Conservation (phyloP, 768 basidiomycete species). For the Asterophora parasitica region DNA sequence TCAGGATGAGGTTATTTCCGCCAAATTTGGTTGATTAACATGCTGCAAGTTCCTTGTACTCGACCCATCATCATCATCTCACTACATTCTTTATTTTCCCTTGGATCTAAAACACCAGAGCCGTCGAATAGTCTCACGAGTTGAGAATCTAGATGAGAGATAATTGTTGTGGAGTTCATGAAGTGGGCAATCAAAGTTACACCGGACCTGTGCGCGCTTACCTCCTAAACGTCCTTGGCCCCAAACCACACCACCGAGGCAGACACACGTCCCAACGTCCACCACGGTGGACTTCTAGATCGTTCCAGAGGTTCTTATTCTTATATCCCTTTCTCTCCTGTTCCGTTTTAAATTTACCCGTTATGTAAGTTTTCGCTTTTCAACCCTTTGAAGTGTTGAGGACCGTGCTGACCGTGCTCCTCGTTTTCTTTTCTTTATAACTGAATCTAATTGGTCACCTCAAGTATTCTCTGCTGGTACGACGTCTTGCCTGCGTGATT, state of each 20-base stretch:
- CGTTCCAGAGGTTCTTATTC: slow-evolving; percentile 6
- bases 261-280: slow-evolving; percentile 5
- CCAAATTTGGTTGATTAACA: slow-evolving; percentile 13
- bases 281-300: slow-evolving; percentile 6
- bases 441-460: slow-evolving; percentile 3
- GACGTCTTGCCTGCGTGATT: slow-evolving; percentile 14
- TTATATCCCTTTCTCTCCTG: slow-evolving; percentile 5
- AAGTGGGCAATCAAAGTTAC: slow-evolving; percentile 14
- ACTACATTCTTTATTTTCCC: slow-evolving; percentile 13
- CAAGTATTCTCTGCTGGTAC: slow-evolving; percentile 2
- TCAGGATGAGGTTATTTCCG: background rate
- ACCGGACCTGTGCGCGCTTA: slow-evolving; percentile 12
- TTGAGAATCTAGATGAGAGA: slow-evolving; percentile 18
- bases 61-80: slow-evolving; percentile 13
- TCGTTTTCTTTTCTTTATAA: slow-evolving; percentile 8
- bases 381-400: slow-evolving; percentile 8
- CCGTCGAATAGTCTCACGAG: slow-evolving; percentile 11
- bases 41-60: slow-evolving; percentile 13
- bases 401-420: slow-evolving; percentile 15
- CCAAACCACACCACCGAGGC: slow-evolving; percentile 10
- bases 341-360: slow-evolving; percentile 14
- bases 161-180: slow-evolving; percentile 19
- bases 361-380: slow-evolving; percentile 30
- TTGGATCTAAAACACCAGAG: slow-evolving; percentile 11
- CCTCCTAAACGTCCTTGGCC: slow-evolving; percentile 4